phyloP scores from a whole-genome alignment of 2,329 filamentous ascomycete species.

The Beauveria asiatica region DNA sequence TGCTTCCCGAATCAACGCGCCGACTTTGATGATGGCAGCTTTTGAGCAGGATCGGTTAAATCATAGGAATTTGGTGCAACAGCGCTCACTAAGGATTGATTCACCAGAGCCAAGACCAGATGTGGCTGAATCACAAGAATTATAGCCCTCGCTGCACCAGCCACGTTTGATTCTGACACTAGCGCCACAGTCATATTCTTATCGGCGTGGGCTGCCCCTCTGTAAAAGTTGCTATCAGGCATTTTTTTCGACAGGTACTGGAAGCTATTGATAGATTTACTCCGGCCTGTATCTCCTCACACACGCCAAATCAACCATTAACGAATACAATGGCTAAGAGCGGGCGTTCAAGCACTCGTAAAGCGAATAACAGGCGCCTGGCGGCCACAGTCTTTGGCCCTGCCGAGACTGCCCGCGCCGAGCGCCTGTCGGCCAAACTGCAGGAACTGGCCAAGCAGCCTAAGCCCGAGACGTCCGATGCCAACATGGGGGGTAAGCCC shows the following conservation, averaged over 20 bases:
- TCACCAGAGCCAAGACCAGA: neutral
- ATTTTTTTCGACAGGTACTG: neutral
- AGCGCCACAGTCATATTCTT: conserved; percentile 5
- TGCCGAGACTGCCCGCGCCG: conserved; percentile 66
- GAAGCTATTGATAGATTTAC: neutral
- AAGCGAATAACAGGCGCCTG: conserved; percentile 74
- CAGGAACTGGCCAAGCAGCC: conserved; percentile 71
- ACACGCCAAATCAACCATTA: neutral
- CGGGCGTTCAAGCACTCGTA: conserved; percentile 67
- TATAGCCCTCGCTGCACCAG: neutral
- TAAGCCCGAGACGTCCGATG: conserved; percentile 50
- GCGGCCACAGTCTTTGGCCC: conserved; percentile 80
- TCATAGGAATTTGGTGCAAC: neutral
- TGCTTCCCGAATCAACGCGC: neutral
- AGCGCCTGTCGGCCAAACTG: conserved; percentile 79
- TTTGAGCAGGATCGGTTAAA: neutral
- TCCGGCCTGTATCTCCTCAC: neutral
- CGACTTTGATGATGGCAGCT: conserved; percentile 3
- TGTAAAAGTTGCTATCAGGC: conserved; percentile 9
- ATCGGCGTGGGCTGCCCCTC: conserved; percentile 8
- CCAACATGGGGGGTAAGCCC: conserved; percentile 35
- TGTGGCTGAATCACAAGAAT: neutral
- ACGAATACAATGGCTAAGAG: conserved; percentile 71
- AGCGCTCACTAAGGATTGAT: neutral
- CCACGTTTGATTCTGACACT: neutral